Evolutionary conservation across 2,329 filamentous ascomycete genomes (phyloP), one percentile per base, ranked within the genome.

Genomic region (Trichoderma sp.): DNA sequence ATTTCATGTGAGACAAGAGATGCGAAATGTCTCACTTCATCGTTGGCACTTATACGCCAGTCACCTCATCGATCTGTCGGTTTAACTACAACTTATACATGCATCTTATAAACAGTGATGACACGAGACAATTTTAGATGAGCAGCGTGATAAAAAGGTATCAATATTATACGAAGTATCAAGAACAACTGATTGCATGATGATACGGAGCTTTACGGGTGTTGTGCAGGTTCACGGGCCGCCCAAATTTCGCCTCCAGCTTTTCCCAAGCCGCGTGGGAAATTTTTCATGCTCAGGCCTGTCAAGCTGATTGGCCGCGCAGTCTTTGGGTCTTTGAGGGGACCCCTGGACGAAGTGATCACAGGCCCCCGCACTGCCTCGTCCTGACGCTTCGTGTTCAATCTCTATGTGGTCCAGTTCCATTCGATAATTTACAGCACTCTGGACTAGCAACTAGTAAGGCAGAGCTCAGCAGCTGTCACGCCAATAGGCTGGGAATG

Each of bases 201-300:
- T 32, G 24, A 68, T 18, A 36, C 53, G 65, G 65, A 47, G 36
- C 26, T 18, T 68, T 68, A 62, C 67, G 67, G 67, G 51, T 65
- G 51, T 67, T 39, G 32, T 58, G 63, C 63, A 36, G 43, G 43
- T 14, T 70, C 28, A 61, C 51, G 64, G 56, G 63, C 62, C 62
- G 32, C 63, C 47, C 36, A 24, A 71, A 72, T 72, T 72, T 72
- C 64, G 70, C 70, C 70, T 70, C 66, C 66, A 62, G 57, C 66
- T 34, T 62, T 61, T 47, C 14, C 12, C 11, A 58, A 51, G 56
- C 66, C 57, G 57, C 56, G 66, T 70, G 56, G 70, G 70, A 47
- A 72, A 72, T 64, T 70, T 60, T 64, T 64, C 58, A 62, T 63
- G 66, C 68, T 57, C 66, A 14, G 28, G 47, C 15, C 30, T 9